Conservation (phyloP, 495 filamentous ascomycete species). For the Trichodelitschia bisporula region DNA sequence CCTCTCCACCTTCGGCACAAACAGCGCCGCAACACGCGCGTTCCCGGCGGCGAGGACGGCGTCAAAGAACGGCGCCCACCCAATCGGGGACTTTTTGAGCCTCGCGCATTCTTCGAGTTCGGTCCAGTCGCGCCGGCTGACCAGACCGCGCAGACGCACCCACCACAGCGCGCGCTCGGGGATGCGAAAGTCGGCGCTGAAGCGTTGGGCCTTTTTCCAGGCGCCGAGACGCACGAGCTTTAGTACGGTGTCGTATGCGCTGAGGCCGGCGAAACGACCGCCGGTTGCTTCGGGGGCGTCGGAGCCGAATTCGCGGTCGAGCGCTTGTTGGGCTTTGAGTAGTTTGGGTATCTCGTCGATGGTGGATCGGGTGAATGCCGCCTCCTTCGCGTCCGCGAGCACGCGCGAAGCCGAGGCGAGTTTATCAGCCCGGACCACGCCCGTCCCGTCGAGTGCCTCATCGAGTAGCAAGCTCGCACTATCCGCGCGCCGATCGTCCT, state of each 20-base stretch:
- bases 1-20: constrained; percentile 66
- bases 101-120: constrained; percentile 70
- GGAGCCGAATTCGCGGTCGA: constrained; percentile 52
- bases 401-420: constrained; percentile 62
- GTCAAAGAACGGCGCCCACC: constrained; percentile 95
- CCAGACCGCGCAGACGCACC: constrained; percentile 70
- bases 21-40: constrained; percentile 55
- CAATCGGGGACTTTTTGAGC: constrained; percentile 63
- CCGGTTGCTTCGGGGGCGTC: constrained; percentile 13
- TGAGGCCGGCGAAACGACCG: constrained; percentile 53
- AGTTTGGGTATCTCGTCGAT: constrained; percentile 56
- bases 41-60: constrained; percentile 75
- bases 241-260: constrained; percentile 75
- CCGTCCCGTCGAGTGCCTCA: constrained; percentile 48
- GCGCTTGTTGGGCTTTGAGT: constrained; percentile 57
- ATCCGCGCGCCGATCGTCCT: constrained; percentile 81
- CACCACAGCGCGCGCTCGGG: constrained; percentile 77
- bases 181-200: constrained; percentile 80
- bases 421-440: constrained; percentile 48
- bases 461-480: constrained; percentile 66
- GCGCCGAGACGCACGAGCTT: constrained; percentile 53
- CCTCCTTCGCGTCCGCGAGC: constrained; percentile 61
- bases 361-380: constrained; percentile 44
- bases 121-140: constrained; percentile 70
- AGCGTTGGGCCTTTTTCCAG: constrained; percentile 53